Base-by-base conservation (phyloP, 2,329 filamentous ascomycete genomes). In the Ophiocordyceps camponoti-rufipedis region DNA sequence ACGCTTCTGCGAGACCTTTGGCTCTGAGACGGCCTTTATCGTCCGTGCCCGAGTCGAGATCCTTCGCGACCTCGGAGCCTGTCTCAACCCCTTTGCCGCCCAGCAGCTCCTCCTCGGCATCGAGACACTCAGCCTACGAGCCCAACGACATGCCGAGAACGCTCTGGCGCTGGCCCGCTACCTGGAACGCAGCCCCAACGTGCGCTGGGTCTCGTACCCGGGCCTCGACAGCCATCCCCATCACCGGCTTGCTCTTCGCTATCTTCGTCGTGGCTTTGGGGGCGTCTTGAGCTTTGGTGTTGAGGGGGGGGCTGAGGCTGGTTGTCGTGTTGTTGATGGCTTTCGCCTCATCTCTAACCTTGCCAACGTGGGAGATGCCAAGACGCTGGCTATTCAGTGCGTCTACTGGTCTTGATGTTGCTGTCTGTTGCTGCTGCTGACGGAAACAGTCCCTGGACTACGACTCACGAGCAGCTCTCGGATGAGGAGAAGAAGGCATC, bases 281-380 rank as follows among this genome's bases (percentile, higher is more conserved):
- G 88, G 91, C 55, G 88, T 98, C 16, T 64, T 98, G 50, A 93
- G 84, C 55, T 91, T 98, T 54, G 91, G 91, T 45, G 82, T 95
- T 49, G 94, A 93, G 68, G 88, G 89, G 3, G 87, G 85, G 48
- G 85, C 76, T 49, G 71, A 67, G n/a, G 86, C 83, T 14, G 89
- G 91, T 49, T 83, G 78, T 60, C 79, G 87, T 63, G 78, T 96
- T 31, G 91, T 96, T 45, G 91, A 98, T 64, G 79, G 79, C 54
- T 93, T 98, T 70, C 91, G 93, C 73, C 67, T 98, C 53, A 86
- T 96, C 55, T 94, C 86, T 16, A 95, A 96, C 65, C 69, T 96
- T 53, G 91, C 91, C 47, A 98, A 98, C 60, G 88, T 96, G 28
- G 89, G 89, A 47, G 89, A 96, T 62, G 85, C 84, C 43, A 96